phyloP scores from a whole-genome alignment of 1,284 basidiomycete genomes.

The Porogramme epimiltina region DNA sequence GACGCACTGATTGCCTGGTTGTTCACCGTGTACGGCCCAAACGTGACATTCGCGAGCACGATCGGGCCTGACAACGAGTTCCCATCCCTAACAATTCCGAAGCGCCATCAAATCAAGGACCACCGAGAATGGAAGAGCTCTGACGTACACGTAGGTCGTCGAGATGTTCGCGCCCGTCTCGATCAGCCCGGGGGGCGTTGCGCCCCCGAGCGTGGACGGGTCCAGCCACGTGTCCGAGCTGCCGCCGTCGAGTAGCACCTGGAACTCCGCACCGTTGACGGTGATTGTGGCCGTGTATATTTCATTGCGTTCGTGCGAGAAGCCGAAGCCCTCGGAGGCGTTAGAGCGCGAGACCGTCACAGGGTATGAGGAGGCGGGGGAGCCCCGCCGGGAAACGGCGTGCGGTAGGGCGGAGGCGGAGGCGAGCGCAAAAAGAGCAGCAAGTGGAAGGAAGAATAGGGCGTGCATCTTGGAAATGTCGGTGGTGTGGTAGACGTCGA shows the following conservation, averaged over 20 bases:
- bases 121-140: too few relatives aligned
- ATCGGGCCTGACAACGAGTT: conserved; percentile 10
- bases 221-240: conserved; percentile 25
- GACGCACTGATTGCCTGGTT: conserved; percentile 28
- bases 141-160: conserved; percentile 5
- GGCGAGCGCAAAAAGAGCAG: too few relatives aligned
- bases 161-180: conserved; percentile 3
- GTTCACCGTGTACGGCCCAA: conserved; percentile 23
- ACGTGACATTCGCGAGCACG: conserved; percentile 15
- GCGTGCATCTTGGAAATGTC: too few relatives aligned
- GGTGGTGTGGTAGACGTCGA: too few relatives aligned
- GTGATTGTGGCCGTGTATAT: conserved; percentile 7
- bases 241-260: conserved; percentile 22
- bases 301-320: background rate
- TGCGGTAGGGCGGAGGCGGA: too few relatives aligned
- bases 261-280: conserved; percentile 12
- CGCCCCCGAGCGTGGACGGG: conserved; percentile 6
- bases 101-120: too few relatives aligned
- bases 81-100: background rate
- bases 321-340: background rate
- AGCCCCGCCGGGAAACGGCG: too few relatives aligned
- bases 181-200: conserved; percentile 3
- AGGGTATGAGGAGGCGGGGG: too few relatives aligned
- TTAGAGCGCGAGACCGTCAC: background rate
- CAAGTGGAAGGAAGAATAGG: too few relatives aligned